Evolutionary conservation across 257 asterid species (phyloP), one percentile per base, ranked within the genome.

Genomic region (Salvia miltiorrhiza): DNA sequence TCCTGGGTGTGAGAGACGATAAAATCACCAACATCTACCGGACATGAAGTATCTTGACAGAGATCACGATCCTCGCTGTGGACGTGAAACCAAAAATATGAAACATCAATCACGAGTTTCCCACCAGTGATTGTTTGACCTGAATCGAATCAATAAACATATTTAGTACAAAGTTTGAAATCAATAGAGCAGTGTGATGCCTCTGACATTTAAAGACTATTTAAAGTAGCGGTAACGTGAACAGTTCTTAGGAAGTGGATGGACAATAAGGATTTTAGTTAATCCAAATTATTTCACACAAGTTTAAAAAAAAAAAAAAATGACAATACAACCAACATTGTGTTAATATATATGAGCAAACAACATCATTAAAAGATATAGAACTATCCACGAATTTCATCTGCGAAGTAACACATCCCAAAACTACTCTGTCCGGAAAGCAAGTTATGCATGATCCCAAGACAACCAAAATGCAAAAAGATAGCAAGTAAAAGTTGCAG

Each of bases 11-110:
- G 93, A 48, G 96, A 75, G 70, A 93, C 83, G 45, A 79, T 73
- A 55, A 93, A 93, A 65, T 85, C 85, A 35, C 98, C 98, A 26
- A 67, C 76, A 67, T 87, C 19, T 26, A 91, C 76, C 17, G 98
- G 97, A 81, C 98, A 93, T 10, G 89, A 71, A 1, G 95, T 93
- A 81, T 88, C 82, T n/a, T 47, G 1, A 63, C 98, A 93, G 49
- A 93, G 89, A 73, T 90, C 79, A 14, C 84, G 86, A 1, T 75
- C 59, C 83, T 93, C 97, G 4, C 68, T 69, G 83, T 49, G 72
- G 69, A 90, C 72, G 43, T 82, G 85, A 23, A 85, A 33, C 35
- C 81, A 75, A 43, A 85, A 61, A 80, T 82, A 90, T 8, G 80
- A 62, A 24, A 93, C 96, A 26, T 80, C 97, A 66, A 93, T 78